A percentile compares a stretch with the other conserved stretches of the same genome.
Conservation (phyloP, 179 eudicot species). For the Silene coronaria region DNA sequence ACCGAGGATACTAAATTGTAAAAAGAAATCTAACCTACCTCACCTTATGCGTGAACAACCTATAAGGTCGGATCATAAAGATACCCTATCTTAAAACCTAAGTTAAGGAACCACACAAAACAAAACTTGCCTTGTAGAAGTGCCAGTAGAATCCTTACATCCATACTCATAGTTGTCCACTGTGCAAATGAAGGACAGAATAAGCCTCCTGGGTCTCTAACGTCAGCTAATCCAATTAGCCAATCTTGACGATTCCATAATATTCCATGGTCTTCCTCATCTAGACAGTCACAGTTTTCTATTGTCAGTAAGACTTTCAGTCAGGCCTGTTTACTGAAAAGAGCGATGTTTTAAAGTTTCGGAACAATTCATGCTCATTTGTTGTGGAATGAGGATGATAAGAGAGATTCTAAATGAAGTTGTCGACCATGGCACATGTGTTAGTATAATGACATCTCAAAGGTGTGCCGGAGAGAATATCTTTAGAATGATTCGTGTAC, state of each 20-base stretch:
- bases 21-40: not conserved
- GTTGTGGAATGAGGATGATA: too few relatives aligned
- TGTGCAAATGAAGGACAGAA: slow-evolving; percentile 85
- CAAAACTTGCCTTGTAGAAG: slow-evolving; percentile 78
- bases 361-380: too few relatives aligned
- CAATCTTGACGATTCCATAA: slow-evolving; percentile 99
- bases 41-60: too few relatives aligned
- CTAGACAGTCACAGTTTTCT: slow-evolving; percentile 92
- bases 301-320: slow-evolving; percentile 32
- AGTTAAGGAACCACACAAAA: slow-evolving; percentile 1
- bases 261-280: slow-evolving; percentile 93
- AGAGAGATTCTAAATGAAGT: too few relatives aligned
- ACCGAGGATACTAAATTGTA: not conserved
- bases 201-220: slow-evolving; percentile 82
- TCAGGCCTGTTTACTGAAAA: too few relatives aligned
- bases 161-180: slow-evolving; percentile 98
- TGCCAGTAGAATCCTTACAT: slow-evolving; percentile 96
- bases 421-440: too few relatives aligned
- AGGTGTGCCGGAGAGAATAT: too few relatives aligned
- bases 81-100: not conserved
- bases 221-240: slow-evolving; percentile 96
- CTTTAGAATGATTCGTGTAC: too few relatives aligned
- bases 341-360: too few relatives aligned
- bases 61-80: not conserved
- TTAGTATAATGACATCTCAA: too few relatives aligned